Conservation (phyloP, 768 basidiomycete genomes). For the Suillus subluteus region DNA sequence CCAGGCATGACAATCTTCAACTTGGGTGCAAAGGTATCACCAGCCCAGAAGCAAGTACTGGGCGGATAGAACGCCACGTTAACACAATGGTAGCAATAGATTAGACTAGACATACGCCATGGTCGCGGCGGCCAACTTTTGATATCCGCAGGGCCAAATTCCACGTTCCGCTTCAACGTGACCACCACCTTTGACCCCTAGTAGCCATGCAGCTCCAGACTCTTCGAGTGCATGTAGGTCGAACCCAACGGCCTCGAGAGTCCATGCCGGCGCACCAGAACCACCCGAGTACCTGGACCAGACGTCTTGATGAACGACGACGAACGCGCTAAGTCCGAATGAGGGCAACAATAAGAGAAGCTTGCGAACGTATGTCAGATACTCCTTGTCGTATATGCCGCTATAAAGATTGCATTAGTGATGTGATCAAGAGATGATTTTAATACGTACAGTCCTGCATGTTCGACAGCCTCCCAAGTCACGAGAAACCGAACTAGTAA, state of each 20-base stretch:
- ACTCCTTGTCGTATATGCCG: slow-evolving; percentile 82
- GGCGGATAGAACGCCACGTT: neutral
- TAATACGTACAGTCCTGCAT: slow-evolving; percentile 80
- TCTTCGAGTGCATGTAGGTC: slow-evolving; percentile 80
- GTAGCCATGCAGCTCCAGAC: slow-evolving; percentile 85
- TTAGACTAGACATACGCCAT: slow-evolving; percentile 69
- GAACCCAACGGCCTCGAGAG: slow-evolving; percentile 83
- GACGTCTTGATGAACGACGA: slow-evolving; percentile 91
- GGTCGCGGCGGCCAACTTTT: slow-evolving; percentile 89
- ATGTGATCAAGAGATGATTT: neutral
- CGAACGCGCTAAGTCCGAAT: slow-evolving; percentile 74
- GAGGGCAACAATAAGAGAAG: slow-evolving; percentile 71
- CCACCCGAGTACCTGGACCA: slow-evolving; percentile 96
- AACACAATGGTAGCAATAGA: slow-evolving; percentile 7
- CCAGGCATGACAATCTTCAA: slow-evolving; percentile 52
- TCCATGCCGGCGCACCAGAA: slow-evolving; percentile 97
- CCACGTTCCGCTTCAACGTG: slow-evolving; percentile 80
- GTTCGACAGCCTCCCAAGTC: slow-evolving; percentile 98
- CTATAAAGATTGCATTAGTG: slow-evolving; percentile 40
- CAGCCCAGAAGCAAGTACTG: slow-evolving; percentile 94
- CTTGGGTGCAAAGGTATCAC: slow-evolving; percentile 83
- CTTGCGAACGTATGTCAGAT: slow-evolving; percentile 75
- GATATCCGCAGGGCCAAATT: slow-evolving; percentile 92
- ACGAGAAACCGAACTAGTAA: slow-evolving; percentile 83
- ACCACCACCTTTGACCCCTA: slow-evolving; percentile 77